These are phyloP conservation scores for Volvox africanus DNA, from an alignment of 139 green algal genomes.

Conservation along the genomic window DNA sequence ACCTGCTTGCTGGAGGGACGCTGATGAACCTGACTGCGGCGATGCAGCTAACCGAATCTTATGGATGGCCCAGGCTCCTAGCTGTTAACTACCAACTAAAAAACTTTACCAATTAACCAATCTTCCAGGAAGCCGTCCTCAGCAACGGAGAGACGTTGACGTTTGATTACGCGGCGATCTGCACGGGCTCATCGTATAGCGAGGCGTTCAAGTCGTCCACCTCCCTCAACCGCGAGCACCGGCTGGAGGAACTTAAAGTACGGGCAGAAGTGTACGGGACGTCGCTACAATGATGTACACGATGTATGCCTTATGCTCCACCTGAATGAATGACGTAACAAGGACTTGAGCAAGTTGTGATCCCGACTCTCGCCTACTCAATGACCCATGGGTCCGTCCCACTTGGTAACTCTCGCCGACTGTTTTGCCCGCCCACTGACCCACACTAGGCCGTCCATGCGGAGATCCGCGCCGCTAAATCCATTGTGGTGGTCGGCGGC, in stretches of 20 bases:
- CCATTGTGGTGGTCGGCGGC: constrained; percentile 27
- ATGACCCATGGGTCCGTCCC: background rate
- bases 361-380: background rate
- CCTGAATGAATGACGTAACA: too few species aligned
- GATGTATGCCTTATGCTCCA: too few species aligned
- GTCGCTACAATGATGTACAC: background rate
- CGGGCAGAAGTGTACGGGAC: background rate
- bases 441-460: background rate
- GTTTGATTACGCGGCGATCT: constrained; percentile 36
- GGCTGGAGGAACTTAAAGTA: constrained; percentile 25
- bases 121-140: background rate
- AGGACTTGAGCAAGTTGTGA: too few species aligned
- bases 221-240: background rate
- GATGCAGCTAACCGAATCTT: too few species aligned
- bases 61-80: too few species aligned
- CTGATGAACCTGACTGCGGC: too few species aligned
- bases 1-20: too few species aligned
- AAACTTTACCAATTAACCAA: too few species aligned
- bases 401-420: too few species aligned
- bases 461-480: constrained; percentile 13
- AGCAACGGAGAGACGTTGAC: constrained; percentile 15
- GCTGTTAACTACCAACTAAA: too few species aligned
- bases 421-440: background rate
- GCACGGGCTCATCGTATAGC: constrained; percentile 30
- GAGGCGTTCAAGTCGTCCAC: constrained; percentile 20